Conservation (phyloP, 1,284 basidiomycete genomes). For the Heterobasidion irregulare region DNA sequence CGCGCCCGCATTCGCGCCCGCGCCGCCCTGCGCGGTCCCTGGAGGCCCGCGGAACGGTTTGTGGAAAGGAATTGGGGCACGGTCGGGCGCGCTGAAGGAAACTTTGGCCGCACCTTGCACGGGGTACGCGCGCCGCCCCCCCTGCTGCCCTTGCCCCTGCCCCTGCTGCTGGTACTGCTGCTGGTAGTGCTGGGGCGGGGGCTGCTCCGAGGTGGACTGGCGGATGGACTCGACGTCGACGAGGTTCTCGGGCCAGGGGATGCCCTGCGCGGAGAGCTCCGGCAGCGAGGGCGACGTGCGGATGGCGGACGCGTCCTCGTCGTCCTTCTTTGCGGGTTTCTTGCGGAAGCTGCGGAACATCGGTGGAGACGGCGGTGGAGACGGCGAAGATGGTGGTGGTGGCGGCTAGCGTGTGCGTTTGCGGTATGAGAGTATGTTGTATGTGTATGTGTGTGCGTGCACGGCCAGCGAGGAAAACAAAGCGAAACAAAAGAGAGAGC, state of each 20-base stretch:
- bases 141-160: too few relatives aligned
- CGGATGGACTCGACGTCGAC: constrained; percentile 61
- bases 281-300: constrained; percentile 69
- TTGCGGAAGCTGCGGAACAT: constrained; percentile 76
- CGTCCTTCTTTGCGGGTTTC: constrained; percentile 25
- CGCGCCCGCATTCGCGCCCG: background rate
- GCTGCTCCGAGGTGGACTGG: constrained; percentile 26
- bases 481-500: constrained; percentile 10
- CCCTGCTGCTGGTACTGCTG: background rate
- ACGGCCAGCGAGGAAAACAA: background rate
- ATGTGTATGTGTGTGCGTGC: background rate
- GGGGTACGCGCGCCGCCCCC: constrained; percentile 16
- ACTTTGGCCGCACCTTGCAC: constrained; percentile 58
- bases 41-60: constrained; percentile 63
- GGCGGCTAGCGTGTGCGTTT: background rate
- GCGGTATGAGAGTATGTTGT: too few relatives aligned
- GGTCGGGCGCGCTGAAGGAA: constrained; percentile 43
- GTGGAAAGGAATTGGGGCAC: constrained; percentile 61
- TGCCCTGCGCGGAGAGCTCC: constrained; percentile 59
- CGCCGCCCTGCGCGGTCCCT: constrained; percentile 23
- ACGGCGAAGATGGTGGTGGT: background rate
- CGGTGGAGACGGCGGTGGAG: constrained; percentile 8
- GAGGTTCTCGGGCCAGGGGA: constrained; percentile 74
- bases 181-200: too few relatives aligned
- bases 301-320: constrained; percentile 33